A percentile compares a stretch with the other conserved stretches of the same genome.
phyloP scores from a whole-genome alignment of 768 basidiomycete genomes.

The Glaciozyma antarctica region DNA sequence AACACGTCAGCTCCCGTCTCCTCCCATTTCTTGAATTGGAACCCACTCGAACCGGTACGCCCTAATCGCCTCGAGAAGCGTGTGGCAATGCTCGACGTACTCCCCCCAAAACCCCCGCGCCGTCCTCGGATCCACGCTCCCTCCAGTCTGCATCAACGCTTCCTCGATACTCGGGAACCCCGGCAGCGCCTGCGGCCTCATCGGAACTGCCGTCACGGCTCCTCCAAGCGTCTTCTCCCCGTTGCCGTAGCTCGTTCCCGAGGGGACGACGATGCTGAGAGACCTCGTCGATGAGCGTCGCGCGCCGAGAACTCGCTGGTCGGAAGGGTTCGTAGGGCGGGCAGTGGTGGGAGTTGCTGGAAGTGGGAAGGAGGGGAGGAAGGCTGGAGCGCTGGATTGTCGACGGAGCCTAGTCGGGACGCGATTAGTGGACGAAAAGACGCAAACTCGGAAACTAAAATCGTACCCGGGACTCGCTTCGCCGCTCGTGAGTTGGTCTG shows the following conservation, averaged over 20 bases:
- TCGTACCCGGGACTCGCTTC: background rate
- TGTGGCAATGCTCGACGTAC: background rate
- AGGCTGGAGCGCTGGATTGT: too few relatives aligned
- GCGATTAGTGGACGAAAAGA: background rate
- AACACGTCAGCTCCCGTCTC: constrained; percentile 46
- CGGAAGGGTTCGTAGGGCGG: background rate
- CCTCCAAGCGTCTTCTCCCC: constrained; percentile 41
- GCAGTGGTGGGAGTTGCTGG: constrained; percentile 1
- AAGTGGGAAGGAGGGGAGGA: background rate
- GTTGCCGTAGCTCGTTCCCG: constrained; percentile 49
- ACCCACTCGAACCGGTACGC: constrained; percentile 3
- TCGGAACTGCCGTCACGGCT: constrained; percentile 45
- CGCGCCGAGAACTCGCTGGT: background rate
- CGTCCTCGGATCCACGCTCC: background rate
- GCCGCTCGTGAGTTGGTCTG: background rate
- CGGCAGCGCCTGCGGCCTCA: constrained; percentile 63
- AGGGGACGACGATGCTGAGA: constrained; percentile 43
- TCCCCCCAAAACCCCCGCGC: background rate
- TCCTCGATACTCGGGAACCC: constrained; percentile 81
- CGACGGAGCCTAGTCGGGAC: background rate
- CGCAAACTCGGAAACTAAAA: background rate
- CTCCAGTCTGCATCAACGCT: constrained; percentile 51
- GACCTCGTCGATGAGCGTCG: background rate
- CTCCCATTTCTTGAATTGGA: background rate
- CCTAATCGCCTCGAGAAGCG: background rate